Evolutionary conservation across 75 land plant species (phyloP).

Genomic region (Cryptomeria japonica): DNA sequence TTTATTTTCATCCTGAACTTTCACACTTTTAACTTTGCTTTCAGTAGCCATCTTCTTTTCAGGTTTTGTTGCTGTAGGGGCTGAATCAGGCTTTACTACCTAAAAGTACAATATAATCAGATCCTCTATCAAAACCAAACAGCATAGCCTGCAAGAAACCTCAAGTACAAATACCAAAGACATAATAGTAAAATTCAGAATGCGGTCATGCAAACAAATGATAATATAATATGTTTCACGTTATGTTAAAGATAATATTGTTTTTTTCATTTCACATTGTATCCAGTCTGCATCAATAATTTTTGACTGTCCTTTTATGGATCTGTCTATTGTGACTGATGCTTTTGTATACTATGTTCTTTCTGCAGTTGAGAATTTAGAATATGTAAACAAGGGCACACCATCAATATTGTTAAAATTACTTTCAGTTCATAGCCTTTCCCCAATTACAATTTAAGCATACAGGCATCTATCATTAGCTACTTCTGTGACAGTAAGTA

Average conservation of each 20-base stretch:
- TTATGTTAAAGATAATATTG: neutral
- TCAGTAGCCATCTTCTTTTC: constrained; percentile 9
- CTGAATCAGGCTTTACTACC: neutral
- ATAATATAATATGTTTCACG: neutral
- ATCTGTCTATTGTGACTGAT: neutral
- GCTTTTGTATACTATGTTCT: neutral
- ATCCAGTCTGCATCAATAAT: neutral
- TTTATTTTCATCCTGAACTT: constrained; percentile 12
- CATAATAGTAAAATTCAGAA: neutral
- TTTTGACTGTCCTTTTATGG: neutral
- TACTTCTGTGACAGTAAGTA: no score
- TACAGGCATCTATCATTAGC: no score
- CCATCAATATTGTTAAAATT: neutral
- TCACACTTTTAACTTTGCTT: constrained; percentile 1
- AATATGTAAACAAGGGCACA: neutral
- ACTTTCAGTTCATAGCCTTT: neutral
- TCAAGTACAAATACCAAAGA: neutral
- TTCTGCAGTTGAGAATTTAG: neutral
- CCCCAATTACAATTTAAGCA: neutral
- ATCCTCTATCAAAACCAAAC: neutral
- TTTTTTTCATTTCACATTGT: neutral
- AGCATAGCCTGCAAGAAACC: neutral
- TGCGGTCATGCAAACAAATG: neutral
- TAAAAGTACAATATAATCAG: neutral
- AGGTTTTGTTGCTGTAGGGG: neutral